phyloP scores from a whole-genome alignment of 2,329 filamentous ascomycete species.

The Fusarium temperatum region DNA sequence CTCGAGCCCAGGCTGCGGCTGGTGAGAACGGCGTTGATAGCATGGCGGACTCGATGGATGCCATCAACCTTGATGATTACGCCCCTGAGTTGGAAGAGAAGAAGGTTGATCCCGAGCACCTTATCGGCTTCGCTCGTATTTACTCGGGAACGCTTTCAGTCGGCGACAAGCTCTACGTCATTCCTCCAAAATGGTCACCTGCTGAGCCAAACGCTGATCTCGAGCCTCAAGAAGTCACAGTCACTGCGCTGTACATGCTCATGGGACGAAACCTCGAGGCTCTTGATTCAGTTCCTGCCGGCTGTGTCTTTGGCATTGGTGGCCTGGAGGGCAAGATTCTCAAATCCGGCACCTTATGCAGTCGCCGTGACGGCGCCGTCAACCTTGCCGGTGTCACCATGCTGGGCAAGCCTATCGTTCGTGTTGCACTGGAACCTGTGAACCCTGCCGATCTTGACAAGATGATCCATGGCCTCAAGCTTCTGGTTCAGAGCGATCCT shows the following conservation, averaged over 20 bases:
- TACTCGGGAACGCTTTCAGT: slow-evolving; percentile 92
- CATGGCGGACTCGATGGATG: slow-evolving; percentile 68
- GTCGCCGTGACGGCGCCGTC: slow-evolving; percentile 82
- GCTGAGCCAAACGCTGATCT: slow-evolving; percentile 76
- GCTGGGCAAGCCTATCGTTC: slow-evolving; percentile 88
- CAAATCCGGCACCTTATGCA: slow-evolving; percentile 94
- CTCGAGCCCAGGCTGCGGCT: slow-evolving; percentile 74
- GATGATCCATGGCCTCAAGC: slow-evolving; percentile 87
- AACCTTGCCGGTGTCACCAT: slow-evolving; percentile 89
- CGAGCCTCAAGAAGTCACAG: slow-evolving; percentile 81
- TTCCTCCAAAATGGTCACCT: slow-evolving; percentile 93
- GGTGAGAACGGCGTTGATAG: slow-evolving; percentile 61
- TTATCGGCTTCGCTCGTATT: slow-evolving; percentile 93
- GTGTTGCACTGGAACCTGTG: slow-evolving; percentile 92
- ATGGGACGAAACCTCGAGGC: slow-evolving; percentile 93
- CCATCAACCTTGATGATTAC: slow-evolving; percentile 65
- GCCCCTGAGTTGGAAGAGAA: slow-evolving; percentile 61
- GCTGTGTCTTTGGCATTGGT: slow-evolving; percentile 93
- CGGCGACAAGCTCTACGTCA: slow-evolving; percentile 88
- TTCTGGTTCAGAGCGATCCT: slow-evolving; percentile 93
- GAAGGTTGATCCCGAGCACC: slow-evolving; percentile 79
- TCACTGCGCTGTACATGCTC: slow-evolving; percentile 90
- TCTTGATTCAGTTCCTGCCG: slow-evolving; percentile 85
- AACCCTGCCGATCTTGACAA: slow-evolving; percentile 92
- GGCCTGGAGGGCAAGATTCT: slow-evolving; percentile 93